Base-by-base conservation (phyloP, 768 basidiomycete genomes). In the Leccinellum rugosiceps region DNA sequence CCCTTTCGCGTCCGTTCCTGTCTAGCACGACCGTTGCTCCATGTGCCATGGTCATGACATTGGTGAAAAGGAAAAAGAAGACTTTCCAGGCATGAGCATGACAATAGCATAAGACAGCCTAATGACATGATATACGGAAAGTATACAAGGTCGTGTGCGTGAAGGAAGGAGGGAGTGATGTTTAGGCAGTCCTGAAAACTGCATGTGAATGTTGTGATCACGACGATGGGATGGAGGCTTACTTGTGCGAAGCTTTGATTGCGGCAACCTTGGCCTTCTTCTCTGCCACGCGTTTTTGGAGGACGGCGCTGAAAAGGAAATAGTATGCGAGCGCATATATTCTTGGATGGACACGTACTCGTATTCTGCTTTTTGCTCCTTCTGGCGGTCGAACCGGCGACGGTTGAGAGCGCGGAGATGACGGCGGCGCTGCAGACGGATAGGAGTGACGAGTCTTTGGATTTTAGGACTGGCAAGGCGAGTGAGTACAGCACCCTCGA, bases 391-490 rank as follows among this genome's bases (percentile, higher is more conserved):
- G 71, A 92, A 80, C 75, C 86, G 85, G 76, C 92, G 85, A 72
- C 88, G 86, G 78, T 93, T 89, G 79, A 98, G 84, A 47, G 93
- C 83, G 64, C 78, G 85, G 70, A 96, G 85, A 80, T 92, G 94
- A 66, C 96, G 91, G 76, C 93, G 90, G 76, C 94, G 92, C 78
- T 99, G 96, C 71, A 98, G 90, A 69, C 94, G 92, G 70, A 91
- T 71, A 66, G 95, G 95, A 48, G 94, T 98, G 66, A 98, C 94
- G 59, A 98, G 85, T 3, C 28, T 28, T 78, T 97, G 94, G 74
- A 98, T 97, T 81, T 96, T 96, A 69, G 95, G 94, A 67, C 92
- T 93, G 55, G 19, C 23, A 43, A 41, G 52, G 28, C 30, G 30
- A 35, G 21, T 64, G n/a, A 63, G 49, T 2, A n/a, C 31, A 17